Percentiles rank a stretch among this genome's conserved stretches.
phyloP scores from a whole-genome alignment of 306 rosid species.

The Castanospermum australe region DNA sequence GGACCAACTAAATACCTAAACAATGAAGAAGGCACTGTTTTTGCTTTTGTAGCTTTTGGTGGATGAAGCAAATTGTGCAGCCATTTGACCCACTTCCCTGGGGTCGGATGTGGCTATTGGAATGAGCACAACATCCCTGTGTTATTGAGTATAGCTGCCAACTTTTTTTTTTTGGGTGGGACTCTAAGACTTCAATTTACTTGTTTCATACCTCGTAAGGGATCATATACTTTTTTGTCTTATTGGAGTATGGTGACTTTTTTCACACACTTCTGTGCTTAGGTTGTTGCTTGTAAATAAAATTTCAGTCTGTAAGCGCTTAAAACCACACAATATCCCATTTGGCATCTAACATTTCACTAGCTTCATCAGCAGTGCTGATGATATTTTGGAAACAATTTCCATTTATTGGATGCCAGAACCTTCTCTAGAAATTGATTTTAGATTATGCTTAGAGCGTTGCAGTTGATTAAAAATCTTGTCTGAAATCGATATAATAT shows the following conservation, averaged over 20 bases:
- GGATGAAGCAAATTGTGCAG: slow-evolving; percentile 8
- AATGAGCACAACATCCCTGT: slow-evolving; percentile 9
- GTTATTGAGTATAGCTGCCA: not conserved
- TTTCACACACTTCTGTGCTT: not conserved
- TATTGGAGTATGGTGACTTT: not conserved
- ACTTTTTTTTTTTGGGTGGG: not conserved
- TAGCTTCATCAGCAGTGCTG: slow-evolving; percentile 20
- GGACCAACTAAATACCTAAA: not conserved
- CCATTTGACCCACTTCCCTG: not conserved
- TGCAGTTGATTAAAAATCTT: not conserved
- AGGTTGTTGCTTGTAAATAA: slow-evolving; percentile 9
- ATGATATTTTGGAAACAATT: slow-evolving; percentile 6
- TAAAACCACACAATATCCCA: not conserved
- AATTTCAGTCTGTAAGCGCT: not conserved
- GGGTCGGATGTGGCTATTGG: not conserved
- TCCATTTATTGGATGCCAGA: slow-evolving; percentile 7
- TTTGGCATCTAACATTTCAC: slow-evolving; percentile 3
- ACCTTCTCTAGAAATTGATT: slow-evolving; percentile 16
- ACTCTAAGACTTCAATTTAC: slow-evolving; percentile 15
- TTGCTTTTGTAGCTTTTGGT: slow-evolving; percentile 17
- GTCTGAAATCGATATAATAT: slow-evolving; percentile 14
- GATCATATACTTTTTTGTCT: not conserved
- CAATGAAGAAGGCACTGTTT: not conserved
- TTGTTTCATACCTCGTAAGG: not conserved
- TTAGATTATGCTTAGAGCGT: not conserved